Base-by-base conservation (phyloP, 495 filamentous ascomycete genomes). In the Talaromyces stipitatus region DNA sequence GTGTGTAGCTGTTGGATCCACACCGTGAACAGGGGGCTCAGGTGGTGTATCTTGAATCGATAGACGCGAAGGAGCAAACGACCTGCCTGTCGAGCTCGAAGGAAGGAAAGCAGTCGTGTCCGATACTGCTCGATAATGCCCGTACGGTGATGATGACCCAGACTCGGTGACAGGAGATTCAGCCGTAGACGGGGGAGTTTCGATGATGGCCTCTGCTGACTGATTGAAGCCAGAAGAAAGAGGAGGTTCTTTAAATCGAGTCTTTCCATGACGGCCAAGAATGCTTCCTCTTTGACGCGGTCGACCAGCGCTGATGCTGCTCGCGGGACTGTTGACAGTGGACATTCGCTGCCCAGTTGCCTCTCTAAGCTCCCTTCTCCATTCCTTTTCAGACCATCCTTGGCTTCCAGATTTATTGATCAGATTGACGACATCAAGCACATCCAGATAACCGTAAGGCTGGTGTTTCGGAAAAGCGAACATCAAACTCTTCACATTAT, bases 391-490 rank as follows among this genome's bases (percentile, higher is more conserved):
- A 36, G 73, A 85, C 89, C 91, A 96, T n/a, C 68, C 77, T 26
- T 82, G 69, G 67, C 86, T 94, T 6, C 88, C 91, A 6, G 89
- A 79, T 3, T 84, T 85, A 58, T 88, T 75, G 57, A 97, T 89
- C 29, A 97, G 71, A 51, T 75, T 78, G 12, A 84, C 84, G 8
- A 97, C 89, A 69, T 99, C 94, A 33, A 89, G 62, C 27, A 92
- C 80, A 61, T 97, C 95, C 20, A 97, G 70, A 67, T 97, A 97
- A 0, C 94, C 92, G 66, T 96, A 96, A 56, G 87, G 82, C 38
- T 83, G 83, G 57, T 95, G 83, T 62, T 86, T 88, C 0, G 94
- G 95, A 85, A 99, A 92, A 0, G 91, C 95, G 72, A 99, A 97
- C 94, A 99, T 99, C 62, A 99, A 77, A 57, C 94, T 92, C 58